phyloP scores from a whole-genome alignment of 768 basidiomycete genomes.

The Boletus fagicola region DNA sequence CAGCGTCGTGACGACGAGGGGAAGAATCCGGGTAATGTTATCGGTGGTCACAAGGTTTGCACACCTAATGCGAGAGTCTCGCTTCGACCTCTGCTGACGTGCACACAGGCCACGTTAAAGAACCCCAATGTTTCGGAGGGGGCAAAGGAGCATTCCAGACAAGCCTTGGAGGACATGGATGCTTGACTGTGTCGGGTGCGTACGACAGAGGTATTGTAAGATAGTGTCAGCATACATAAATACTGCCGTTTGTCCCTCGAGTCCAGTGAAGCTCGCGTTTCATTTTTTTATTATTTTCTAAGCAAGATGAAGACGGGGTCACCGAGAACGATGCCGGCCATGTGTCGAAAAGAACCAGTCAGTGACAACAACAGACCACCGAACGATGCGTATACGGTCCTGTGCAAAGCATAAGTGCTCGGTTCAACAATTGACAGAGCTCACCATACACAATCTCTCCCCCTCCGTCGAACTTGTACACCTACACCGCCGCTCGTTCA shows the following conservation, averaged over 20 bases:
- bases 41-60: conserved; percentile 22
- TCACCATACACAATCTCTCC: conserved; percentile 72
- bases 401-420: conserved; percentile 31
- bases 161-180: conserved; percentile 6
- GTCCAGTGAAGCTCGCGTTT: conserved; percentile 8
- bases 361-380: conserved; percentile 94
- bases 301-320: conserved; percentile 90
- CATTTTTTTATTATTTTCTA: conserved; percentile 52
- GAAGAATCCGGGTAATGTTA: conserved; percentile 19
- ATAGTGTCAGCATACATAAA: conserved; percentile 3
- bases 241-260: neutral
- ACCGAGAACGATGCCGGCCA: conserved; percentile 89
- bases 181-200: neutral
- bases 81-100: neutral
- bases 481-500: conserved; percentile 44
- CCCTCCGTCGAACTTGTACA: conserved; percentile 94
- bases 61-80: neutral
- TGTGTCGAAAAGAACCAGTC: conserved; percentile 87
- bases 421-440: neutral
- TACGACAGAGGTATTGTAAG: conserved; percentile 6
- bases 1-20: conserved; percentile 2
- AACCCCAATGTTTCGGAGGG: conserved; percentile 22
- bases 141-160: conserved; percentile 17
- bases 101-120: conserved; percentile 20
- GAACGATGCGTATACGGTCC: conserved; percentile 95